Evolutionary conservation across 768 basidiomycete species (phyloP), one percentile per base, ranked within the genome.

Genomic region (Pleurotus ostreatus): DNA sequence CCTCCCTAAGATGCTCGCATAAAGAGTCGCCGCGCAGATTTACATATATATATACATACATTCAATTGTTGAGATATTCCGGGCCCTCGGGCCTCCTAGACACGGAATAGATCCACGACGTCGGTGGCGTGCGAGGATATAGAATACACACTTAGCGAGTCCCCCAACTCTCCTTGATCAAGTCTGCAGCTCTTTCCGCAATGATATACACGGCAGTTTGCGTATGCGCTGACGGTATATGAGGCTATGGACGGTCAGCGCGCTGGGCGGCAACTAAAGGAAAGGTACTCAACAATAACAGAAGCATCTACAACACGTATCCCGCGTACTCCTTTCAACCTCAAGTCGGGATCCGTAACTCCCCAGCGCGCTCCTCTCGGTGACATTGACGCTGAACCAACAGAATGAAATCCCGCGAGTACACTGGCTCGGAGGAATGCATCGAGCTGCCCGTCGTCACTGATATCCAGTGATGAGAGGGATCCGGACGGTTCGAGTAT

Each of bases 261-360:
- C 9, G 23, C 37, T 2, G 30, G 11, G 25, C 9, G 13, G 34
- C 3, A 5, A 25, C 16, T 8, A 1, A 25, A 23, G 1, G 43
- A 8, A 16, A 46, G 30, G 8, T 2, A 56, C 73, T 60, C 40
- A 44, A 71, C 74, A 49, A 75, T 59, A 16, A 74, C 66, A 15
- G 71, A 73, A 2, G 73, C 71, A 62, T 77, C 73, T 5, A 75
- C 69, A 11, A 77, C 60, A 7, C 75, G 60, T 46, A 77, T 52
- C 4, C 71, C 74, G 1, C 37, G 43, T 0, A 67, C 64, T 5
- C 70, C 68, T 58, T 77, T 76, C 5, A 78, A 67, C 3, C 54
- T 60, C 26, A 78, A 61, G 49, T 74, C 65, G 7, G 73, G 66
- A 55, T 75, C 70, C 7, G 74, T 69, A 12, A 75, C 75, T 18